Conservation (phyloP, 2,329 filamentous ascomycete species). For the Fusarium chuoi region DNA sequence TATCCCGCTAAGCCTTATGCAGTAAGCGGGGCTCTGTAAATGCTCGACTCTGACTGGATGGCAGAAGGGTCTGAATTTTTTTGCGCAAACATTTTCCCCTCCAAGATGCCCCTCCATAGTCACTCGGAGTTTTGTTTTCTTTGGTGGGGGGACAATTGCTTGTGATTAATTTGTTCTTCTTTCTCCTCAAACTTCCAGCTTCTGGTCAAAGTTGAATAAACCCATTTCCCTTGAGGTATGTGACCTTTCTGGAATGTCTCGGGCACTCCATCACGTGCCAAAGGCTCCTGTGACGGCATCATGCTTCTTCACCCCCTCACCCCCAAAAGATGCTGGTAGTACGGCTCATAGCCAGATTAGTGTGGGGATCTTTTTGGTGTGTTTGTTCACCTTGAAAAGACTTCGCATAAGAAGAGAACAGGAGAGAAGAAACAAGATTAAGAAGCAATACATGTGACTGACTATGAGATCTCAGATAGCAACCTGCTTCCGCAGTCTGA, state of each 20-base stretch:
- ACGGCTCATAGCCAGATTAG: constrained; percentile 28
- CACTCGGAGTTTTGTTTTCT: constrained; percentile 26
- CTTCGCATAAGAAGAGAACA: not conserved
- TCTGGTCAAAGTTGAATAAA: constrained; percentile 27
- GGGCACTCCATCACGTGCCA: constrained; percentile 19
- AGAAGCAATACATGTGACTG: constrained; percentile 18
- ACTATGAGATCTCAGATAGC: constrained; percentile 21
- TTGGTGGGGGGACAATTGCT: constrained; percentile 32
- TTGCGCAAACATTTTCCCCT: constrained; percentile 37
- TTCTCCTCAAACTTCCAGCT: constrained; percentile 24
- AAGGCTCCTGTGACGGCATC: constrained; percentile 14
- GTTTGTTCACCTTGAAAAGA: constrained; percentile 16
- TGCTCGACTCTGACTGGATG: constrained; percentile 30
- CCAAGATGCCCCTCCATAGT: constrained; percentile 40
- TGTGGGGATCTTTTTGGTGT: constrained; percentile 37
- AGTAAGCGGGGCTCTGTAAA: constrained; percentile 48
- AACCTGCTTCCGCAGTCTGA: constrained; percentile 11
- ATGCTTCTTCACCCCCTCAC: constrained; percentile 2
- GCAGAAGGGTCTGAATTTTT: constrained; percentile 38
- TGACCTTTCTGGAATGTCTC: not conserved
- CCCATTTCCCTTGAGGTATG: constrained; percentile 21
- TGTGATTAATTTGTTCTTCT: constrained; percentile 22
- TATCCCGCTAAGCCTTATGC: constrained; percentile 40
- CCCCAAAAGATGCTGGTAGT: constrained; percentile 13
- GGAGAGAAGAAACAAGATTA: not conserved